These are phyloP conservation scores for Heterobasidion irregulare DNA, from an alignment of 1,284 basidiomycete species.

Conservation along the genomic window DNA sequence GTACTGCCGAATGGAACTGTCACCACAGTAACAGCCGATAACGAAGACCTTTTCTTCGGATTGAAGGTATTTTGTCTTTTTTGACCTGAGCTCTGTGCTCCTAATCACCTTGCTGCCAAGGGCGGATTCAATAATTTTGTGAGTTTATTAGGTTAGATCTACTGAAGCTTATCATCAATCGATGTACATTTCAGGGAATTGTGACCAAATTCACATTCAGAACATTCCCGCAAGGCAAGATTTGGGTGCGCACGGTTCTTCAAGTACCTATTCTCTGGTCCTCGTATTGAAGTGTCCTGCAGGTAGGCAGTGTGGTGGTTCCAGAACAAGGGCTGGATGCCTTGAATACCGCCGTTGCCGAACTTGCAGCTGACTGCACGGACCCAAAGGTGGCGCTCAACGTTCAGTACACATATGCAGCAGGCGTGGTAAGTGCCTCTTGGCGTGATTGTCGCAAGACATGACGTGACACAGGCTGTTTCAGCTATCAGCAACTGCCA, in stretches of 20 bases:
- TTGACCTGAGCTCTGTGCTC: background rate
- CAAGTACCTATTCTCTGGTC: background rate
- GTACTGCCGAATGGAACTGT: slow-evolving; percentile 41
- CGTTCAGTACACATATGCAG: background rate
- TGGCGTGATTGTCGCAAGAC: background rate
- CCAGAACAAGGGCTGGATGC: slow-evolving; percentile 23
- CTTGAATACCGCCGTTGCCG: background rate
- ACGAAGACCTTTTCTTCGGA: slow-evolving; percentile 37
- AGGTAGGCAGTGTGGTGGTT: background rate
- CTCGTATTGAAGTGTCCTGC: background rate
- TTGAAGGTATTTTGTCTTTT: slow-evolving; percentile 14
- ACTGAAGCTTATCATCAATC: background rate
- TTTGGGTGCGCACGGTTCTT: slow-evolving; percentile 4
- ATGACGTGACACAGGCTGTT: no score
- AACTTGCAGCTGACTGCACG: background rate
- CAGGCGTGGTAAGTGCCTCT: background rate
- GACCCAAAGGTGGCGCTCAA: slow-evolving; percentile 4
- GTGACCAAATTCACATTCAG: slow-evolving; percentile 9
- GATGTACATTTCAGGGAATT: slow-evolving; percentile 4
- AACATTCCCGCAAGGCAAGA: background rate
- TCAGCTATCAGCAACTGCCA: no score
- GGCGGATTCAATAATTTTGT: slow-evolving; percentile 12
- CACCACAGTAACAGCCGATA: slow-evolving; percentile 26
- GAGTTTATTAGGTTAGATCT: background rate
- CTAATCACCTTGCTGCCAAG: background rate